Evolutionary conservation across 805 yeast species (phyloP).

Genomic region (Blastobotrys parvus): DNA sequence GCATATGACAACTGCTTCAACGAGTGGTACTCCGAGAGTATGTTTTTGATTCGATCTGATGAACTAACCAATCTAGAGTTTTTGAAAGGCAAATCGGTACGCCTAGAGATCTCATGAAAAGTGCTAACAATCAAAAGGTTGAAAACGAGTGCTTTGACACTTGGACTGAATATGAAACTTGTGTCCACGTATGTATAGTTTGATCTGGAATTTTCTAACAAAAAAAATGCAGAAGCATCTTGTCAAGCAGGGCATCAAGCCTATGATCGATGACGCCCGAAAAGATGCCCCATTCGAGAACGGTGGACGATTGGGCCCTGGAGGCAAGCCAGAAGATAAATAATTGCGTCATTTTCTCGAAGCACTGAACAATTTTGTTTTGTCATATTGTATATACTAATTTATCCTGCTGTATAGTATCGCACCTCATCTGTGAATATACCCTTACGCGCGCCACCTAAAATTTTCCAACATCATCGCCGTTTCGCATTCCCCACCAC

Average conservation of each 20-base stretch:
- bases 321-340: slow-evolving; percentile 8
- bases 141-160: slow-evolving; percentile 85
- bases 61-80: slow-evolving; percentile 26
- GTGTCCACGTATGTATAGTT: slow-evolving; percentile 65
- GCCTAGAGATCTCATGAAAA: background rate
- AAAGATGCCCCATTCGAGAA: slow-evolving; percentile 82
- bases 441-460: background rate
- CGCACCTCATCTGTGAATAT: no score
- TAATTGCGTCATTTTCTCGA: no score
- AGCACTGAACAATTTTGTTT: no score
- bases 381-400: background rate
- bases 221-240: slow-evolving; percentile 35
- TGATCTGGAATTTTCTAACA: background rate
- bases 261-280: slow-evolving; percentile 80
- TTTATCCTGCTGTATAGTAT: no score
- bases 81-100: slow-evolving; percentile 41
- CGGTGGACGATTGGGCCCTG: slow-evolving; percentile 14
- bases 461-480: background rate
- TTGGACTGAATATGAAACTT: slow-evolving; percentile 84
- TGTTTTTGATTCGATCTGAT: slow-evolving; percentile 16
- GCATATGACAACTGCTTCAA: slow-evolving; percentile 91
- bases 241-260: slow-evolving; percentile 66
- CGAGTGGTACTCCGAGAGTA: slow-evolving; percentile 85
- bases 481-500: background rate
- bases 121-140: slow-evolving; percentile 27